These are phyloP conservation scores for Torulaspora quercuum DNA, from an alignment of 805 yeast species.

Conservation along the genomic window DNA sequence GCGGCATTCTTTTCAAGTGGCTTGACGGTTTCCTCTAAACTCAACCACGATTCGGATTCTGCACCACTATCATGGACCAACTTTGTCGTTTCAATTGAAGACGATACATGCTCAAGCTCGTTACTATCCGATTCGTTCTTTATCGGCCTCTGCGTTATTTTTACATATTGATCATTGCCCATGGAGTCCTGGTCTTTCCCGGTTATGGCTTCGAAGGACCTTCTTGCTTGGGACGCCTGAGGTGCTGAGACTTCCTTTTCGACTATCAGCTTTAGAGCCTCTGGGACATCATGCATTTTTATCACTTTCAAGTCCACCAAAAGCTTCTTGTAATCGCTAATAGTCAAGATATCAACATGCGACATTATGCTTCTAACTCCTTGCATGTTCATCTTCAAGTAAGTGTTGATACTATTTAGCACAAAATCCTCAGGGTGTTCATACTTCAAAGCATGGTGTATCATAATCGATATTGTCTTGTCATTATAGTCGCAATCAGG, in stretches of 20 bases:
- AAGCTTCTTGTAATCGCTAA: conserved; percentile 38
- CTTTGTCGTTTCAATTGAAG: no score
- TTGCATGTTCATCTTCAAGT: conserved; percentile 22
- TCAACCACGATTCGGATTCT: conserved; percentile 10
- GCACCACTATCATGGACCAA: no score
- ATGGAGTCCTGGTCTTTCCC: no score
- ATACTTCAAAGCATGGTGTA: conserved; percentile 42
- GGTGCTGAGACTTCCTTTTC: conserved; percentile 12
- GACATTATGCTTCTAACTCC: conserved; percentile 22
- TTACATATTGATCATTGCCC: no score
- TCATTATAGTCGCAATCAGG: conserved; percentile 45
- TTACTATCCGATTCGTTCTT: no score
- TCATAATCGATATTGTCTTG: conserved; percentile 57
- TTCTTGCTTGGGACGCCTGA: no score
- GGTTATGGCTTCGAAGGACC: no score
- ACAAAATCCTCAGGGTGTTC: conserved; percentile 9
- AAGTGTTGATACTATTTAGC: conserved; percentile 17
- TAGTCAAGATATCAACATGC: conserved; percentile 29
- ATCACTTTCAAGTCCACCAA: conserved; percentile 35
- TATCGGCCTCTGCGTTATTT: no score
- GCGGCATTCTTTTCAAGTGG: conserved; percentile 54
- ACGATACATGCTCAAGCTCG: no score
- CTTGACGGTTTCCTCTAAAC: conserved; percentile 33
- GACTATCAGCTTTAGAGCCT: conserved; percentile 21
- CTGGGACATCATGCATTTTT: conserved; percentile 30